phyloP scores from a whole-genome alignment of 352 stramenopile genomes.

The Phytophthora cajani region DNA sequence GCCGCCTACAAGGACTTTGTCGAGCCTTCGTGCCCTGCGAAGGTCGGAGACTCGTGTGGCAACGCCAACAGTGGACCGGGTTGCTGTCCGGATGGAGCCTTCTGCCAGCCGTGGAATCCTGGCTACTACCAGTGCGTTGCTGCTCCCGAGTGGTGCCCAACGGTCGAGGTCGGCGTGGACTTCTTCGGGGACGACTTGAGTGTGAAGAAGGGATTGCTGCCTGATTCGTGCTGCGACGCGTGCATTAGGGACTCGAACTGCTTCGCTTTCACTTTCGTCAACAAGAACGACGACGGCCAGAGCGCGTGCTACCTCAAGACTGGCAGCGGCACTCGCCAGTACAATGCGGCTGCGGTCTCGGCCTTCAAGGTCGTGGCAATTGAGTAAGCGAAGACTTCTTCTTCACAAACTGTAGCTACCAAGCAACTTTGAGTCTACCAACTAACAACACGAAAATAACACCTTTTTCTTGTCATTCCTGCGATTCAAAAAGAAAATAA shows the following conservation, averaged over 20 bases:
- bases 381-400: background rate
- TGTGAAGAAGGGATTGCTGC: slow-evolving; percentile 46
- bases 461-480: too few relatives aligned
- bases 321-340: slow-evolving; percentile 33
- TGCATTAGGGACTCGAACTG: slow-evolving; percentile 48
- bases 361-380: slow-evolving; percentile 38
- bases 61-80: slow-evolving; percentile 35
- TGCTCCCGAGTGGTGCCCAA: slow-evolving; percentile 47
- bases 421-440: background rate
- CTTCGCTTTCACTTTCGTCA: slow-evolving; percentile 63
- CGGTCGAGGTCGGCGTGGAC: slow-evolving; percentile 46
- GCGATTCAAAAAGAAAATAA: background rate
- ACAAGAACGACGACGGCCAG: slow-evolving; percentile 56
- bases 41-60: slow-evolving; percentile 44
- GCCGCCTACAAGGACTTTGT: slow-evolving; percentile 42
- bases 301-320: slow-evolving; percentile 70
- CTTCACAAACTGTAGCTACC: background rate
- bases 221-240: slow-evolving; percentile 56
- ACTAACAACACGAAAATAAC: background rate
- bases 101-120: slow-evolving; percentile 70
- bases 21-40: slow-evolving; percentile 33
- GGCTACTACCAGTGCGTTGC: slow-evolving; percentile 66
- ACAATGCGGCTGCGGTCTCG: slow-evolving; percentile 46
- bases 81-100: slow-evolving; percentile 52
- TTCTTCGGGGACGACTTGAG: slow-evolving; percentile 60